phyloP scores from a whole-genome alignment of 441 rosid species.

The Brassica balearica region DNA sequence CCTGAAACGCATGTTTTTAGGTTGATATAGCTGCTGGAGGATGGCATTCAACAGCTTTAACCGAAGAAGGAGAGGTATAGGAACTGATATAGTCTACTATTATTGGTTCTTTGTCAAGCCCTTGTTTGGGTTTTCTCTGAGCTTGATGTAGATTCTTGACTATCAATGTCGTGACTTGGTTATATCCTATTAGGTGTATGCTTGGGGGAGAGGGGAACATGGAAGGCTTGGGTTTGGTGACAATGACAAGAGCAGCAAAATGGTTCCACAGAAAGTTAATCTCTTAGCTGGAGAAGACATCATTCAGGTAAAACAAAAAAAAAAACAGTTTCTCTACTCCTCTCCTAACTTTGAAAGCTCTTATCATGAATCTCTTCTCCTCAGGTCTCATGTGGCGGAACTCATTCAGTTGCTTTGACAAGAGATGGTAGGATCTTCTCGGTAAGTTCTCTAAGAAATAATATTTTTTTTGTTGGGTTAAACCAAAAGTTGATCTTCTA shows the following conservation, averaged over 20 bases:
- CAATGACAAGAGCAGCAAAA: conserved; percentile 97
- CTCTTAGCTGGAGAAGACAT: conserved; percentile 83
- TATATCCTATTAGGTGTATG: conserved; percentile 69
- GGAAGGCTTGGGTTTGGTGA: conserved; percentile 99
- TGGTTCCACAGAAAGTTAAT: conserved; percentile 93
- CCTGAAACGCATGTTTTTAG: conserved; percentile 47
- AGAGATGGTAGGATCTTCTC: conserved; percentile 85
- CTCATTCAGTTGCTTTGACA: conserved; percentile 98
- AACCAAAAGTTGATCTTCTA: background rate
- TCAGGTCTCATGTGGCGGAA: conserved; percentile 98
- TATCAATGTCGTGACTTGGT: conserved; percentile 12
- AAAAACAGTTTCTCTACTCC: background rate
- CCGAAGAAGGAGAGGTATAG: conserved; percentile 81
- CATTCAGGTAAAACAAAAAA: conserved; percentile 65
- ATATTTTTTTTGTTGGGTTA: conserved; percentile 1
- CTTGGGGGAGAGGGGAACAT: conserved; percentile 99
- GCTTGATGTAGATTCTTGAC: conserved; percentile 31
- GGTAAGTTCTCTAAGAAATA: conserved; percentile 55
- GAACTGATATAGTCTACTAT: conserved; percentile 17
- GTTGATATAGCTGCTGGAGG: conserved; percentile 99
- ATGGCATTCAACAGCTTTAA: conserved; percentile 97
- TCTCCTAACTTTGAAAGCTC: conserved; percentile 11
- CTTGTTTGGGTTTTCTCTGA: background rate
- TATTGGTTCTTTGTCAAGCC: conserved; percentile 19
- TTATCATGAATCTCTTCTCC: conserved; percentile 23